Evolutionary conservation across 225 moss, liverwort and hornwort species (phyloP).

Genomic region (Climacium dendroides): DNA sequence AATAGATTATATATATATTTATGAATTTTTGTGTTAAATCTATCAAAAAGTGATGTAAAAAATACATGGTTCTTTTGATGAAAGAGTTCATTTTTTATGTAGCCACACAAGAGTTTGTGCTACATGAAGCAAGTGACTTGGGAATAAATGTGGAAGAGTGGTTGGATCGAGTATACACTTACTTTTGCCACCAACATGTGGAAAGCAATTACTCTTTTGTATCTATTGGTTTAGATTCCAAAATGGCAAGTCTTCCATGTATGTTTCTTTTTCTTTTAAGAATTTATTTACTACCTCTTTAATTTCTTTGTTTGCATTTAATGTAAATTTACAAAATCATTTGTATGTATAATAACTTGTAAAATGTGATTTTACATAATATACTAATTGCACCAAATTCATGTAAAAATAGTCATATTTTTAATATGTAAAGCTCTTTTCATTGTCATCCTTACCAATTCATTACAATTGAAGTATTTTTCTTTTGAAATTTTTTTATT

Average conservation of each 20-base stretch:
- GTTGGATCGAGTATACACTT: not conserved
- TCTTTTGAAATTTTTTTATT: not conserved
- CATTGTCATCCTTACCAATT: not conserved
- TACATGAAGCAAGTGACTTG: not conserved
- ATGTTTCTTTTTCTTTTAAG: not conserved
- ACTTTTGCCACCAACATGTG: not conserved
- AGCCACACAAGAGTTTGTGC: constrained; percentile 10
- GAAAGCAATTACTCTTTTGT: not conserved
- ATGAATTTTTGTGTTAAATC: not conserved
- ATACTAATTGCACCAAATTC: not conserved
- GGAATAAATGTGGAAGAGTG: constrained; percentile 3
- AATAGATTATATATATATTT: not conserved
- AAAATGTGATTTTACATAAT: not conserved
- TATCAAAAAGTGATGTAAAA: not conserved
- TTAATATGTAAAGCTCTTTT: not conserved
- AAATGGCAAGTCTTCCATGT: constrained; percentile 43
- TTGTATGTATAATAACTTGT: accelerated
- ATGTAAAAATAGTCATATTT: not conserved
- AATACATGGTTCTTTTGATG: not conserved
- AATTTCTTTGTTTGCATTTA: not conserved
- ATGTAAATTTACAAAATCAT: not conserved
- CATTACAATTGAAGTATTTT: not conserved
- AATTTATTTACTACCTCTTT: not conserved
- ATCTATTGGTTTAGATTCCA: not conserved
- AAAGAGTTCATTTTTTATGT: not conserved